A percentile compares a stretch with the other conserved stretches of the same genome.
phyloP scores from a whole-genome alignment of 148 eudicot species.

The Silene conica region DNA sequence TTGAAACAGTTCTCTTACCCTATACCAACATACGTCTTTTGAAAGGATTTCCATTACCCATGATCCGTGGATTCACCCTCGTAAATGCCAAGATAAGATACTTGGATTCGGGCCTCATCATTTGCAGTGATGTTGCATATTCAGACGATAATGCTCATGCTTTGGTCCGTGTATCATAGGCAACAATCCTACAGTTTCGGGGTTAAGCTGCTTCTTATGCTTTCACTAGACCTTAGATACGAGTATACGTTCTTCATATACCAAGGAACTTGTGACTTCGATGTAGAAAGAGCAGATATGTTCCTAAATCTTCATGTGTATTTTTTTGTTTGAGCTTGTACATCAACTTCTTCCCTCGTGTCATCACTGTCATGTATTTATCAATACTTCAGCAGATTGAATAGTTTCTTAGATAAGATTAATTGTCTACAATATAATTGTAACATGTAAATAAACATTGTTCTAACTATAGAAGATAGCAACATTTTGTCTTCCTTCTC shows the following conservation, averaged over 20 bases:
- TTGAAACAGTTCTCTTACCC: constrained; percentile 67
- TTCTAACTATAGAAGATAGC: neutral
- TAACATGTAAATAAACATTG: constrained; percentile 11
- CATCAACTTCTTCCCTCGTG: neutral
- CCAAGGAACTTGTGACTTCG: neutral
- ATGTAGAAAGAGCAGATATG: constrained; percentile 6
- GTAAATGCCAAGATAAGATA: constrained; percentile 48
- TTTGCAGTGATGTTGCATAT: constrained; percentile 58
- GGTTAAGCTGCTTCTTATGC: neutral
- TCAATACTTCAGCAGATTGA: neutral
- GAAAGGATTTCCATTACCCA: constrained; percentile 68
- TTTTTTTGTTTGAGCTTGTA: neutral
- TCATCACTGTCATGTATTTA: neutral
- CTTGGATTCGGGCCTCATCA: constrained; percentile 37
- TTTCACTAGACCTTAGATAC: neutral
- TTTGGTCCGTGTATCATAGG: constrained; percentile 8
- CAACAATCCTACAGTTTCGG: neutral
- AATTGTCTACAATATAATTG: neutral
- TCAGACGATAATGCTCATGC: constrained; percentile 12
- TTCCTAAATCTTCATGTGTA: neutral
- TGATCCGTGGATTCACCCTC: constrained; percentile 61
- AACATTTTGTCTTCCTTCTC: neutral
- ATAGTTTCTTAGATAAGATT: neutral
- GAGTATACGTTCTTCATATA: neutral
- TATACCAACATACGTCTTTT: constrained; percentile 53